Percentiles rank a stretch among this genome's conserved stretches.
phyloP scores from a whole-genome alignment of 2,329 filamentous ascomycete species.

The Paecilomyces fulvus region DNA sequence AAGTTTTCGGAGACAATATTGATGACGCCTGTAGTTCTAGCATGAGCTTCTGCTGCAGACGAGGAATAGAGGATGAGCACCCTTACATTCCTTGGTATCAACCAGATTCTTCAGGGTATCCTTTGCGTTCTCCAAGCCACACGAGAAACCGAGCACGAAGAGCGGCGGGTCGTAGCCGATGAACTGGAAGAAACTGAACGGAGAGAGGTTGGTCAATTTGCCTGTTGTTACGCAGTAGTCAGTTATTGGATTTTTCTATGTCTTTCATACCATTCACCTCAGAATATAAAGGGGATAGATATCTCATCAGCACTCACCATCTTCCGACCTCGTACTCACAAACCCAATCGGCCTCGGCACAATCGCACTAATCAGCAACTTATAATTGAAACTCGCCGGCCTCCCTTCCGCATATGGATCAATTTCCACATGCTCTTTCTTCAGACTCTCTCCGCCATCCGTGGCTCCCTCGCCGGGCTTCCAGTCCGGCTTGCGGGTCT shows the following conservation, averaged over 20 bases:
- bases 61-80: no score
- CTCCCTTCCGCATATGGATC: constrained; percentile 65
- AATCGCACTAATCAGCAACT: constrained; percentile 70
- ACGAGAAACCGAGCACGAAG: constrained; percentile 55
- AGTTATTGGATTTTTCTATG: neutral
- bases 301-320: constrained; percentile 41
- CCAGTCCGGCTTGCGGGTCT: constrained; percentile 24
- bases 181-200: constrained; percentile 74
- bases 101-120: constrained; percentile 65
- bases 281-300: neutral
- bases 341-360: constrained; percentile 68
- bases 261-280: neutral
- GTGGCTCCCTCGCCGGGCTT: constrained; percentile 23
- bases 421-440: constrained; percentile 59
- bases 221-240: constrained; percentile 28
- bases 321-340: constrained; percentile 43
- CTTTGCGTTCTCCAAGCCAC: constrained; percentile 52
- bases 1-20: constrained; percentile 79
- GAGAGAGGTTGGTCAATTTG: constrained; percentile 62
- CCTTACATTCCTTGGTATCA: constrained; percentile 53
- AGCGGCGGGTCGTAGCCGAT: constrained; percentile 73
- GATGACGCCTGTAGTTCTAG: constrained; percentile 46
- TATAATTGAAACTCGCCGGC: constrained; percentile 66
- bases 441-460: constrained; percentile 31
- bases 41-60: neutral